Base-by-base conservation (phyloP, 805 yeast species). In the Starmerella apicola region DNA sequence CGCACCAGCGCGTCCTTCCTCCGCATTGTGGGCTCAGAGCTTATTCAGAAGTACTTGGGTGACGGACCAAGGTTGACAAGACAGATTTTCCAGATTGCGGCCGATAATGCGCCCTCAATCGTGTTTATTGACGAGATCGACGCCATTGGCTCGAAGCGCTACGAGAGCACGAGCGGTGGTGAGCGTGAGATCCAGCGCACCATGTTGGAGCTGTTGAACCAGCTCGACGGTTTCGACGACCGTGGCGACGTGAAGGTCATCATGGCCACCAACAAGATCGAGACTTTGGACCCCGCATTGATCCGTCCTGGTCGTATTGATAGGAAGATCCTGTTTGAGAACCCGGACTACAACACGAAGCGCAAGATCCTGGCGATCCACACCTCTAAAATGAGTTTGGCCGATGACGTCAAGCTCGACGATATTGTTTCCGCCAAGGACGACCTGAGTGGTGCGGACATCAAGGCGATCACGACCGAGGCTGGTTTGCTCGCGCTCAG, bases 51-150 rank as follows among this genome's bases (percentile, higher is more conserved):
- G 61, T 91, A 91, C 57, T 68, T 93, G 23, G 98, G 98, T 59
- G 98, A 91, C 60, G 98, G 98, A 43, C 97, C 98, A 39, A 74
- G 96, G 52, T 71, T 91, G 53, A 77, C 84, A 59, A 71, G 98
- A 59, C 96, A 93, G 55, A 76, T 91, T 44, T 91, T 91, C 71
- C 93, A 86, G 62, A 82, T 85, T 35, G 98, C 98, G 2, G 91
- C 86, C 20, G 98, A 91, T 50, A 79, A 85, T 61, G 95, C 98
- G 0, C 98, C 98, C 28, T 78, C 95, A n/a, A 91, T 91, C 65
- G 95, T 91, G 27, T 91, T 91, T 57, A 91, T 91, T 50, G 98
- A 91, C 65, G 98, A 91, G 66, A 88, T 91, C 57, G 98, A 91
- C 64, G 97, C 99, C 33, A 91, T 91, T 58, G 99, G 98, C 63